Conservation (phyloP, 768 basidiomycete genomes). For the Asterophora lycoperdoides region DNA sequence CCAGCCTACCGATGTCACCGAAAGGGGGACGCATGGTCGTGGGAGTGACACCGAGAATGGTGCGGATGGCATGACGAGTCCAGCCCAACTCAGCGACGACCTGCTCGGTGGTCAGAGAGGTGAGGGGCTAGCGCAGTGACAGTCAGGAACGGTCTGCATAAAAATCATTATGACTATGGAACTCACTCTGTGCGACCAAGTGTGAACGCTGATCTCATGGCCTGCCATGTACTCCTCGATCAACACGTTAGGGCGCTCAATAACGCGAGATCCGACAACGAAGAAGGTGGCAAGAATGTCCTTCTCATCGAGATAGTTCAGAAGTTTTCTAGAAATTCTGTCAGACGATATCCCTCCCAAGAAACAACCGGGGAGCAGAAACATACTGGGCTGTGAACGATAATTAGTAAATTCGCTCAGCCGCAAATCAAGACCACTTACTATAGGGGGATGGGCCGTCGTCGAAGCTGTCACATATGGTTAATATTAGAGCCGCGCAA, state of each 20-base stretch:
- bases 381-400: slow-evolving; percentile 23
- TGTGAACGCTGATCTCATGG: slow-evolving; percentile 81
- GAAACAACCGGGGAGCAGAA: neutral
- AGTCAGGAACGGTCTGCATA: slow-evolving; percentile 3
- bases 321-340: slow-evolving; percentile 45
- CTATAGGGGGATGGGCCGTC: slow-evolving; percentile 87
- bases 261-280: slow-evolving; percentile 79
- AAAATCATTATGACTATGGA: neutral
- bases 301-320: slow-evolving; percentile 65
- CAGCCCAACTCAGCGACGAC: slow-evolving; percentile 93
- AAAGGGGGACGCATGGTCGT: slow-evolving; percentile 78
- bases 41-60: slow-evolving; percentile 70
- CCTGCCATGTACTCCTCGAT: slow-evolving; percentile 77
- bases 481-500: neutral
- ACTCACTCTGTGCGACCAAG: slow-evolving; percentile 80
- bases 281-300: slow-evolving; percentile 84
- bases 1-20: slow-evolving; percentile 63
- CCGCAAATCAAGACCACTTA: slow-evolving; percentile 33
- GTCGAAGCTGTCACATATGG: slow-evolving; percentile 52
- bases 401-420: slow-evolving; percentile 2
- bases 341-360: neutral
- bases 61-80: slow-evolving; percentile 82
- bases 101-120: slow-evolving; percentile 71
- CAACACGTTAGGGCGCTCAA: slow-evolving; percentile 72
- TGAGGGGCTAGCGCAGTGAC: slow-evolving; percentile 45